Evolutionary conservation across 2,329 filamentous ascomycete genomes (phyloP), one percentile per base, ranked within the genome.

Genomic region (Tolypocladium inflatum): DNA sequence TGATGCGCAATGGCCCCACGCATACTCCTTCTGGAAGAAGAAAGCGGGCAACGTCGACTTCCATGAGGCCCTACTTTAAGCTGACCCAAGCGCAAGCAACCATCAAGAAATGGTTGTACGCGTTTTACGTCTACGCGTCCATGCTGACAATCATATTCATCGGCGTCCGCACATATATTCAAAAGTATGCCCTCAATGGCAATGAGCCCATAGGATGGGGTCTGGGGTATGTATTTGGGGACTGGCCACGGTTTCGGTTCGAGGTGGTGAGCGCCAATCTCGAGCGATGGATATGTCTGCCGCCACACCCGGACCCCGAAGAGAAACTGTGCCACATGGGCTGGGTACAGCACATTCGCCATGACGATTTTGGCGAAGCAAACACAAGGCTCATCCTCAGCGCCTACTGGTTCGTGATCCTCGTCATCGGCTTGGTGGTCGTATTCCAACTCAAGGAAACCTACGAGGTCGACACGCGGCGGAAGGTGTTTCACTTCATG

Each of bases 401-500:
- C 57, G 82, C 73, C 4, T 96, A 96, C 77, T 97, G 88, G 78
- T 63, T 86, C 1, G 64, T 73, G 4, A 84, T 95, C 57, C 80
- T 97, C 19, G 69, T 82, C 19, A 69, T 84, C 1, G 94, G 93
- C 1, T 79, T 97, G 41, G 74, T 85, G 11, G 78, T 89, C 4
- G 90, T 97, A 9, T 83, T 94, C 56, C 83, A 80, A 48, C 81
- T 96, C 42, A 89, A 88, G 45, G 78, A 85, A 3, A 78, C 90
- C 55, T 92, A 89, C 63, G 92, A 97, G 73, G 93, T 99, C 53
- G 94, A 99, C 73, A 99, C 94, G 1, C 84, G 94, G 55, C 86
- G 94, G 55, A 99, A 99, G 73, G 90, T 97, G 30, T 99, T 99
- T 71, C 94, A 99, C 72, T 95, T 95, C 64, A 96, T 93, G 81